These are phyloP conservation scores for Calonectria pauciramosa DNA, from an alignment of 2,329 filamentous ascomycete species.

Conservation along the genomic window DNA sequence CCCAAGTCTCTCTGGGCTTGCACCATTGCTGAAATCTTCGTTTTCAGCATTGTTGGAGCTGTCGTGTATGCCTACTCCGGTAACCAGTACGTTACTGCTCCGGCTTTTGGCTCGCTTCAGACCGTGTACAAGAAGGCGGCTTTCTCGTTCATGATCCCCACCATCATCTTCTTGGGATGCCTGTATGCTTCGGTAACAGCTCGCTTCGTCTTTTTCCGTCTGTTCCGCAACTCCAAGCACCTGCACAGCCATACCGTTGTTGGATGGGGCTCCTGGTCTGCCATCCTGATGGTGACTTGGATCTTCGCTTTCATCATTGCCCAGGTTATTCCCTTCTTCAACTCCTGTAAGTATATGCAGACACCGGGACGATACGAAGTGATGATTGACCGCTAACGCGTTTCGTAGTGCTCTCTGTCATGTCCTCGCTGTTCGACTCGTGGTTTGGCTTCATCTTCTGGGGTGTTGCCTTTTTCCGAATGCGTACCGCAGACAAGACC, in stretches of 20 bases:
- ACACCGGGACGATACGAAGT: not conserved
- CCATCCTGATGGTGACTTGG: conserved; percentile 80
- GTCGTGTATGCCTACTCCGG: conserved; percentile 91
- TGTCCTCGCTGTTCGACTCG: conserved; percentile 92
- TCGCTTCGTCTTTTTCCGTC: conserved; percentile 91
- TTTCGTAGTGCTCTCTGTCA: conserved; percentile 71
- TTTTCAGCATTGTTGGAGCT: conserved; percentile 86
- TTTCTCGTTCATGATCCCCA: conserved; percentile 97
- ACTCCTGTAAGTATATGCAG: conserved; percentile 68
- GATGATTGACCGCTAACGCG: conserved; percentile 17
- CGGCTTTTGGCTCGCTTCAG: conserved; percentile 87
- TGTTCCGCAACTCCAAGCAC: conserved; percentile 85
- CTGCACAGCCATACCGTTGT: conserved; percentile 84
- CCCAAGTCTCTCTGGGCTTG: conserved; percentile 94
- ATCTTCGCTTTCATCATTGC: conserved; percentile 92
- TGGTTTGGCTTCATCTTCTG: conserved; percentile 98
- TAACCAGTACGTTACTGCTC: conserved; percentile 88
- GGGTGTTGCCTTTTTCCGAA: conserved; percentile 84
- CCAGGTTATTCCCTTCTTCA: conserved; percentile 94
- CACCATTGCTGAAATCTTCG: conserved; percentile 87
- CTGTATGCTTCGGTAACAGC: conserved; percentile 92
- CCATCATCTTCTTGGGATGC: conserved; percentile 91
- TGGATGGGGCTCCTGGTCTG: conserved; percentile 85
- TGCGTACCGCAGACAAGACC: conserved; percentile 74
- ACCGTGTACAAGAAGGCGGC: conserved; percentile 88